Conservation (phyloP, 169 alveolate species). For the Plasmodium adleri region DNA sequence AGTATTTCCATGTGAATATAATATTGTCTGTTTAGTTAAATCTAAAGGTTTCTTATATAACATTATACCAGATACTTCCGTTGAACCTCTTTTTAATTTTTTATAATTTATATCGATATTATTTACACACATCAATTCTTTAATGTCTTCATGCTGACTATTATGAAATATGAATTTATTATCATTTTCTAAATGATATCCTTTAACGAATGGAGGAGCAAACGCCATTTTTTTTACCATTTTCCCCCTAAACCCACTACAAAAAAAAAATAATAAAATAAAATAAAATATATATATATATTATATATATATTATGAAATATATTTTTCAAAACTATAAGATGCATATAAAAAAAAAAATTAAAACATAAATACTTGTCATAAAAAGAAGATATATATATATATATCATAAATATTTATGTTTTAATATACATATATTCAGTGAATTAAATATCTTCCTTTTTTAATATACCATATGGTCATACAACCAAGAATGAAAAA, state of each 20-base stretch:
- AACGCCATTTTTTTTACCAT: slow-evolving; percentile 83
- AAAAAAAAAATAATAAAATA: background rate
- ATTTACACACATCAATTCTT: background rate
- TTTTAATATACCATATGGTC: background rate
- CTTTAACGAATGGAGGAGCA: slow-evolving; percentile 79
- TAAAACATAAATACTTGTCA: too few relatives aligned
- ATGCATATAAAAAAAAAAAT: too few relatives aligned
- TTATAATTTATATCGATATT: slow-evolving; percentile 17
- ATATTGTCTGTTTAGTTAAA: slow-evolving; percentile 77
- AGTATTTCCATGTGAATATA: slow-evolving; percentile 93
- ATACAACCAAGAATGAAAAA: slow-evolving; percentile 4
- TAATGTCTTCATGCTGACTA: slow-evolving; percentile 5
- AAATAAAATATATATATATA: background rate
- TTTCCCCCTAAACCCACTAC: slow-evolving; percentile 76
- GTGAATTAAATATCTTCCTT: too few relatives aligned
- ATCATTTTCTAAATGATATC: slow-evolving; percentile 77
- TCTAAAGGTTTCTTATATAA: slow-evolving; percentile 29
- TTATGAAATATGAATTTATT: slow-evolving; percentile 68
- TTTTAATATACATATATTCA: too few relatives aligned
- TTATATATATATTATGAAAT: background rate
- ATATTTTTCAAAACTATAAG: too few relatives aligned
- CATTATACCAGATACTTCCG: slow-evolving; percentile 7
- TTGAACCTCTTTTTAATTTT: slow-evolving; percentile 23
- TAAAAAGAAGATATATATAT: too few relatives aligned
- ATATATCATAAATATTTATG: too few relatives aligned